Percentiles rank a stretch among this genome's conserved stretches.
Conservation (phyloP, 2,329 filamentous ascomycete species). For the Grosmannia serpens region DNA sequence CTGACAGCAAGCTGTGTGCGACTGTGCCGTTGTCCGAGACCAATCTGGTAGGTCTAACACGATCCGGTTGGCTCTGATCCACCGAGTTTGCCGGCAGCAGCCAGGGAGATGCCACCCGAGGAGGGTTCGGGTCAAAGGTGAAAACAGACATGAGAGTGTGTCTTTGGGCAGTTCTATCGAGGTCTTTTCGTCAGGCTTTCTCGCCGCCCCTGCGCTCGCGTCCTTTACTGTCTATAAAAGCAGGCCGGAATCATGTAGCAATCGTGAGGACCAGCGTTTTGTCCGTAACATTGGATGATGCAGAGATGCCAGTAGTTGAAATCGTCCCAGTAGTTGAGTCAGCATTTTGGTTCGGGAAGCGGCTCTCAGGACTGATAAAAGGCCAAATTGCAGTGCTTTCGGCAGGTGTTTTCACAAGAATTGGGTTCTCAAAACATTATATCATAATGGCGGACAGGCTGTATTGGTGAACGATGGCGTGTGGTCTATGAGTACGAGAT, state of each 20-base stretch:
- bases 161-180: neutral
- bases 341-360: slow-evolving; percentile 8
- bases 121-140: slow-evolving; percentile 82
- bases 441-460: neutral
- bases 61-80: slow-evolving; percentile 17
- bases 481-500: neutral
- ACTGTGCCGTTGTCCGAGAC: slow-evolving; percentile 11
- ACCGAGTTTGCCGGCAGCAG: slow-evolving; percentile 37
- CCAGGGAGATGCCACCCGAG: slow-evolving; percentile 86
- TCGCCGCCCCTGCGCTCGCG: neutral
- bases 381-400: neutral
- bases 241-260: neutral
- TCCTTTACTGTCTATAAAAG: neutral
- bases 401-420: neutral
- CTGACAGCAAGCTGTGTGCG: slow-evolving; percentile 34
- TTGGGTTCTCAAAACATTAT: neutral
- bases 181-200: neutral
- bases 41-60: slow-evolving; percentile 9
- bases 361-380: neutral
- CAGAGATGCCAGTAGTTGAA: slow-evolving; percentile 1
- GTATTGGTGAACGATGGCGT: neutral
- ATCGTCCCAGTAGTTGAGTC: slow-evolving; percentile 1
- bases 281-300: neutral
- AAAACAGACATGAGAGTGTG: slow-evolving; percentile 67
- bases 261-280: neutral